Percentiles rank a stretch among this genome's conserved stretches.
phyloP scores from a whole-genome alignment of 78 protist genomes.

The Dictyostelium purpureum region DNA sequence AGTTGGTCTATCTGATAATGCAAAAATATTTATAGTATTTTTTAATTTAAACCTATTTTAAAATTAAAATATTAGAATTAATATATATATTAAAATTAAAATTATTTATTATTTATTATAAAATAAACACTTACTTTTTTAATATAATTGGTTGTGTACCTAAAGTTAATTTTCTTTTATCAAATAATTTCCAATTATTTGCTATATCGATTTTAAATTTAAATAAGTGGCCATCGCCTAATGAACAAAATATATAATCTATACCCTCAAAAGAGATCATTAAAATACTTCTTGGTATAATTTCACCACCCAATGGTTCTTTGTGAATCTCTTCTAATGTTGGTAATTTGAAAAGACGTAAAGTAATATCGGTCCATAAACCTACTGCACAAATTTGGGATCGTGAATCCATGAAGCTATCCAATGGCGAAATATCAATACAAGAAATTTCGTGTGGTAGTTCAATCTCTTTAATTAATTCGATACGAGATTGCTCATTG shows the following conservation, averaged over 20 bases:
- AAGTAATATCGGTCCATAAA: constrained; percentile 86
- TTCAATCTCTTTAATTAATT: background rate
- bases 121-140: background rate
- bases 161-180: constrained; percentile 80
- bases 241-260: constrained; percentile 72
- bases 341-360: constrained; percentile 85
- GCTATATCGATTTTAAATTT: constrained; percentile 62
- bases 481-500: background rate
- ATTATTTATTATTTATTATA: background rate
- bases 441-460: constrained; percentile 88
- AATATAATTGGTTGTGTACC: constrained; percentile 92
- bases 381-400: constrained; percentile 82
- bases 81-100: background rate
- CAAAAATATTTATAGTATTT: constrained; percentile 85
- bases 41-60: constrained; percentile 31
- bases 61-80: background rate
- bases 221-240: constrained; percentile 95
- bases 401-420: constrained; percentile 4
- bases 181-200: constrained; percentile 46
- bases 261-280: constrained; percentile 73
- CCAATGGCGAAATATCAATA: constrained; percentile 62
- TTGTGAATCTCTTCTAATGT: constrained; percentile 46
- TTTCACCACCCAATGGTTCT: constrained; percentile 76
- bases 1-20: constrained; percentile 92
- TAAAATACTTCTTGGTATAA: constrained; percentile 89